Percentiles rank a stretch among this genome's conserved stretches.
These are phyloP conservation scores for Fusarium graminum DNA, from an alignment of 2,329 filamentous ascomycete species.

Conservation along the genomic window DNA sequence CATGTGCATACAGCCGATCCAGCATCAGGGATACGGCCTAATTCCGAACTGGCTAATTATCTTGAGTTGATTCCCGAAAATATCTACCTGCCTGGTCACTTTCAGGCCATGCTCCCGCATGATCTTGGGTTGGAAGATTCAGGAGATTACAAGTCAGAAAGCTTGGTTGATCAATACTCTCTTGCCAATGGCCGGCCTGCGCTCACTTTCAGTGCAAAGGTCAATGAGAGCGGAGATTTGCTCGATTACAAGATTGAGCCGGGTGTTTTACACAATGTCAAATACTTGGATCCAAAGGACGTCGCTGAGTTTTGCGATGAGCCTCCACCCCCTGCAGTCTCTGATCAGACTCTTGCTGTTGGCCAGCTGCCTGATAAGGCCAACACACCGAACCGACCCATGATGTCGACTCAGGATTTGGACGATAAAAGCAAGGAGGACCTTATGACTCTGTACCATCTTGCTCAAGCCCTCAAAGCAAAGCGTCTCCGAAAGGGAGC, in stretches of 20 bases:
- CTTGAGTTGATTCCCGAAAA: conserved; percentile 72
- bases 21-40: conserved; percentile 74
- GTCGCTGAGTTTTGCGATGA: conserved; percentile 61
- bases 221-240: conserved; percentile 66
- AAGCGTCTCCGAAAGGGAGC: conserved; percentile 62
- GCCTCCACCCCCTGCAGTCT: conserved; percentile 38
- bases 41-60: conserved; percentile 69
- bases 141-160: conserved; percentile 52
- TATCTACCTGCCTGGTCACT: conserved; percentile 71
- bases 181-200: conserved; percentile 64
- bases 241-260: conserved; percentile 68
- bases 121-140: conserved; percentile 50
- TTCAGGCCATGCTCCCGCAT: conserved; percentile 68
- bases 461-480: conserved; percentile 62
- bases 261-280: conserved; percentile 66
- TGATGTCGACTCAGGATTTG: conserved; percentile 60
- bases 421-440: conserved; percentile 59
- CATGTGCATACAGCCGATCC: conserved; percentile 85
- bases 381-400: conserved; percentile 54
- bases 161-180: conserved; percentile 66
- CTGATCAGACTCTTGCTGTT: conserved; percentile 49
- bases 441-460: conserved; percentile 61
- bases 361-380: conserved; percentile 43
- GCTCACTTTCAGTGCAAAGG: conserved; percentile 72
- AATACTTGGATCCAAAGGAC: conserved; percentile 67